Conservation (phyloP, 805 yeast species). For the Sugiyamaella boreocaroliniensis region DNA sequence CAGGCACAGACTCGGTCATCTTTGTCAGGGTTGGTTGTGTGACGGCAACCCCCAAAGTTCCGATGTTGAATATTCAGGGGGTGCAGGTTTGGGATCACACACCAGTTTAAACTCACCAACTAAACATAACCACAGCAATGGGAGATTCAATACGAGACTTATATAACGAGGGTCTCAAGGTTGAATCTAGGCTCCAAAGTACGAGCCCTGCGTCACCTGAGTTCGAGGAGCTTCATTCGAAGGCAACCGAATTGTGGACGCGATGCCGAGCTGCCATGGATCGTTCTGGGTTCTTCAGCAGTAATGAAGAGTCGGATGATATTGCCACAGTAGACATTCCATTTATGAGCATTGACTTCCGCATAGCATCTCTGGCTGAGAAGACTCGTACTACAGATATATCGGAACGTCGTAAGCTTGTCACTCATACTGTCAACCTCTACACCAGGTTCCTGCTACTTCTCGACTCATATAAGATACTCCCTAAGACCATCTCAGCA, state of each 20-base stretch:
- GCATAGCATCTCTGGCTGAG: slow-evolving; percentile 42
- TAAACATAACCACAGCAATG: neutral
- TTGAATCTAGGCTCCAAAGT: neutral
- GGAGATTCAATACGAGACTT: slow-evolving; percentile 12
- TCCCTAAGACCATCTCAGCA: slow-evolving; percentile 13
- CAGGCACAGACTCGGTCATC: neutral
- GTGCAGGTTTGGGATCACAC: slow-evolving; percentile 6
- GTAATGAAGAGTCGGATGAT: slow-evolving; percentile 67
- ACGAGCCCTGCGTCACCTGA: slow-evolving; percentile 3
- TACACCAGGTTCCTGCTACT: slow-evolving; percentile 22
- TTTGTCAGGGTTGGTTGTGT: no score
- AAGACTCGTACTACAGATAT: slow-evolving; percentile 14
- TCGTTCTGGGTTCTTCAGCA: slow-evolving; percentile 56
- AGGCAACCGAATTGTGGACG: slow-evolving; percentile 38
- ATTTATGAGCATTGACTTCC: slow-evolving; percentile 53
- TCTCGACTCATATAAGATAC: slow-evolving; percentile 20
- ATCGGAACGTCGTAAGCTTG: slow-evolving; percentile 16
- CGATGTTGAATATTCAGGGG: slow-evolving; percentile 4
- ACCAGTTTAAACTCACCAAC: neutral
- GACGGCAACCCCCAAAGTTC: neutral
- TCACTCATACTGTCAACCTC: slow-evolving; percentile 17
- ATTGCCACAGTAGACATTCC: slow-evolving; percentile 56
- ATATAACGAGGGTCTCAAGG: slow-evolving; percentile 4
- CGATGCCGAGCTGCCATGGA: slow-evolving; percentile 40
- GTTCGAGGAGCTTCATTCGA: slow-evolving; percentile 27